Percentiles rank a stretch among this genome's conserved stretches.
These are phyloP conservation scores for Vanilla planifolia DNA, from an alignment of 106 monocot genomes.

Conservation along the genomic window DNA sequence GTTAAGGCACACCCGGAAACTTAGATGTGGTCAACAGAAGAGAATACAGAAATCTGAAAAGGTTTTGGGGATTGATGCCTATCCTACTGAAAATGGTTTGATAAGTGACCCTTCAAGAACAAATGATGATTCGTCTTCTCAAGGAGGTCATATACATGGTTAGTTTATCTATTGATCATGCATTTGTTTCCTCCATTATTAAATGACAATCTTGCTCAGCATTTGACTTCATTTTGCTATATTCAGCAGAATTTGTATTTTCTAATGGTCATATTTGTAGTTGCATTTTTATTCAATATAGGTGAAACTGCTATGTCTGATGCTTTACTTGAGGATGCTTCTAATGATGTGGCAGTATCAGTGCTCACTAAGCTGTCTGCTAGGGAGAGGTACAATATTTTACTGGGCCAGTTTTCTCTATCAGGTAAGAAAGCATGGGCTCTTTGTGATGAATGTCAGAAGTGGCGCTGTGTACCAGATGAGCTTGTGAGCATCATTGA, in stretches of 20 bases:
- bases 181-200: neutral
- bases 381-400: conserved; percentile 9
- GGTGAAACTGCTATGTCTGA: conserved; percentile 14
- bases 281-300: conserved; percentile 1
- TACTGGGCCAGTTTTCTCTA: conserved; percentile 23
- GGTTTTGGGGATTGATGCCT: conserved; percentile 7
- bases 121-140: neutral
- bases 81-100: conserved; percentile 8
- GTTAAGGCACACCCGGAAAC: conserved; percentile 10
- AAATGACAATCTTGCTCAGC: neutral
- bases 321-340: conserved; percentile 15
- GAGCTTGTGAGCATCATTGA: conserved; percentile 66
- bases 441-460: conserved; percentile 79
- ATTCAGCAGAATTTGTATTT: neutral
- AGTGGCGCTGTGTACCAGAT: conserved; percentile 87
- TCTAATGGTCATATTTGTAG: neutral
- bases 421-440: conserved; percentile 70
- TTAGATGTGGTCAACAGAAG: conserved; percentile 15
- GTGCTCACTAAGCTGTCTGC: conserved; percentile 12
- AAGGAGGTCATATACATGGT: conserved; percentile 21
- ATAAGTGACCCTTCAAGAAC: conserved; percentile 4
- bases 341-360: conserved; percentile 11
- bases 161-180: conserved; percentile 4
- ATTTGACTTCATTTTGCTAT: neutral
- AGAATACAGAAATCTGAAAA: conserved; percentile 9